Evolutionary conservation across 2,329 filamentous ascomycete genomes (phyloP), one percentile per base, ranked within the genome.

Genomic region (Cryphonectria carpinicola): DNA sequence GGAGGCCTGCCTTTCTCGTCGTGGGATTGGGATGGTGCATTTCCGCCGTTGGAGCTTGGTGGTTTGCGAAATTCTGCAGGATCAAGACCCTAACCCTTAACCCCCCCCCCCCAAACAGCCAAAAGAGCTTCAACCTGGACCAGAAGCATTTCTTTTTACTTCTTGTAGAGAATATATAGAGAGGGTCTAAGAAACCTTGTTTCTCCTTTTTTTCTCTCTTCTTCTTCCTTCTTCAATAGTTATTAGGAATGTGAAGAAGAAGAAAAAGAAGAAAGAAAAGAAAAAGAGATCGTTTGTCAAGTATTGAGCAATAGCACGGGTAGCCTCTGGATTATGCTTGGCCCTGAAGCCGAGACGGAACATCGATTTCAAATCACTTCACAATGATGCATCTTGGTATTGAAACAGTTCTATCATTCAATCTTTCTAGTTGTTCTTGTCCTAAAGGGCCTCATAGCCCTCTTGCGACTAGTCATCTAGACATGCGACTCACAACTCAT

Each of bases 401-500:
- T 8, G 14, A 8, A 58, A 58, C 54, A 56, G 5, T 32, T 58
- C 14, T 2, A 8, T 35, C n/a, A 64, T 32, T 49, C n/a, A 8
- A 14, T 17, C 11, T 49, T 13, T 22, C 6, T 25, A 52, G 11
- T 46, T 35, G 4, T 3, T 35, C 35, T 49, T 10, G 13, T 19
- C 11, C 54, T 17, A 17, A 13, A 58, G 39, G 17, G 46, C 19
- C 22, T 25, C 25, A 41, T 43, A 32, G 1, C 17, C 39, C 37
- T 39, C 37, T 64, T 19, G 25, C 41, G n/a, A 43, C 14, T 2
- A 28, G 37, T 13, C n/a, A 43, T 28, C 13, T n/a, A 64, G 22
- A 41, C 41, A n/a, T n/a, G 22, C 8, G n/a, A 49, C 65, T 82
- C 86, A 95, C 81, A 95, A 80, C 82, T 87, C 85, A 67, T 97